A percentile compares a stretch with the other conserved stretches of the same genome.
Conservation (phyloP, 2,329 filamentous ascomycete species). For the Pestalotiopsis sp. region DNA sequence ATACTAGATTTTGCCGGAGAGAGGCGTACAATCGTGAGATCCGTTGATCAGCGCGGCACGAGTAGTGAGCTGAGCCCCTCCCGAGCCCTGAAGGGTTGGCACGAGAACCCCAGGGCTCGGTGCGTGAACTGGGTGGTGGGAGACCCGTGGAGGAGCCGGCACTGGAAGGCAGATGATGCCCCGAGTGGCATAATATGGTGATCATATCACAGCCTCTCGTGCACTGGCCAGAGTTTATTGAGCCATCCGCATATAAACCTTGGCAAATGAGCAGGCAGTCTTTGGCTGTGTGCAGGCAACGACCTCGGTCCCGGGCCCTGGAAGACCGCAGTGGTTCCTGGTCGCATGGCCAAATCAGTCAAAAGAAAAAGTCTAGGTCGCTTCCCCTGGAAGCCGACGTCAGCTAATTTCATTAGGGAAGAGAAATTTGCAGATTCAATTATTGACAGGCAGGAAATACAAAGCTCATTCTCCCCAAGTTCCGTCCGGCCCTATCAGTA, state of each 20-base stretch:
- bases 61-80: no score
- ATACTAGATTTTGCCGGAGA: no score
- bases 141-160: no score
- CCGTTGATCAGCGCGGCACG: no score
- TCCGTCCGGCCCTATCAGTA: no score
- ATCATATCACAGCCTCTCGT: background rate
- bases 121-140: background rate
- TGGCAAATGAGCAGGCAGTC: background rate
- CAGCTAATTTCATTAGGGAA: no score
- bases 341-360: background rate
- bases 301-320: background rate
- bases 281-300: background rate
- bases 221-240: slow-evolving; percentile 6
- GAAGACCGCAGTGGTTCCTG: background rate
- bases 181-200: background rate
- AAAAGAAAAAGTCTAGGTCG: background rate
- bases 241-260: background rate
- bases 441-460: no score
- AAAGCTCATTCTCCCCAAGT: no score
- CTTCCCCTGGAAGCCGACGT: no score
- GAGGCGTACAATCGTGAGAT: no score
- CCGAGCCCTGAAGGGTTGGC: no score
- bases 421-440: no score
- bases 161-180: background rate
- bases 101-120: background rate